Evolutionary conservation across 345 rosid species (phyloP), one percentile per base, ranked within the genome.

Genomic region (Clausena lansium): DNA sequence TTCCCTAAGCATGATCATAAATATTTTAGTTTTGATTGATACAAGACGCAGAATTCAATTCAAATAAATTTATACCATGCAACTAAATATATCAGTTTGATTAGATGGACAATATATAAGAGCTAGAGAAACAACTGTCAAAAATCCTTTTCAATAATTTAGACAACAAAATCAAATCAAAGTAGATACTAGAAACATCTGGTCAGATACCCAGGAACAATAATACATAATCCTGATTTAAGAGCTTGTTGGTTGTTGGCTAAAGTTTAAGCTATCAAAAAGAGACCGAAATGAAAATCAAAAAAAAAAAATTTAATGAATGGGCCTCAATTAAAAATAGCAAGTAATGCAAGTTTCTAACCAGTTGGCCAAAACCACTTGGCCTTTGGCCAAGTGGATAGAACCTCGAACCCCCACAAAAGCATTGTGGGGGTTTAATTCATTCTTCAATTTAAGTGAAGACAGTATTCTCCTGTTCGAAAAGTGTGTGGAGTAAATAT

Each of bases 161-260:
- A 22, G 69, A 30, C 7, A 30, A 78, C 17, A 41, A 27, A 62
- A 70, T 50, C 27, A 50, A 63, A 27, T 25, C 7, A 58, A 61
- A 77, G 20, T 17, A 61, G 66, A 28, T 68, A 57, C 50, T 54
- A 20, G 65, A 39, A 65, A 66, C 85, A 70, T 81, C 64, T 61
- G 71, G 22, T 50, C 55, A 72, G 65, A 79, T 67, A 36, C 59
- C 61, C 62, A 30, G 27, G 52, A 70, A 50, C 27, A 38, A 76
- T 57, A 66, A 80, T n/a, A 65, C 14, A 20, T n/a, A 75, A 79
- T 75, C 67, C 47, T 41, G 52, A 62, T 27, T 62, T 45, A 71
- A 75, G 71, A 70, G 35, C 20, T 67, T 83, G 85, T 33, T 81
- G 77, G 85, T 83, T 79, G 83, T 76, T 78, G 66, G 77, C 74